These are phyloP conservation scores for Claviceps sp. DNA, from an alignment of 2,329 filamentous ascomycete genomes.

Conservation along the genomic window DNA sequence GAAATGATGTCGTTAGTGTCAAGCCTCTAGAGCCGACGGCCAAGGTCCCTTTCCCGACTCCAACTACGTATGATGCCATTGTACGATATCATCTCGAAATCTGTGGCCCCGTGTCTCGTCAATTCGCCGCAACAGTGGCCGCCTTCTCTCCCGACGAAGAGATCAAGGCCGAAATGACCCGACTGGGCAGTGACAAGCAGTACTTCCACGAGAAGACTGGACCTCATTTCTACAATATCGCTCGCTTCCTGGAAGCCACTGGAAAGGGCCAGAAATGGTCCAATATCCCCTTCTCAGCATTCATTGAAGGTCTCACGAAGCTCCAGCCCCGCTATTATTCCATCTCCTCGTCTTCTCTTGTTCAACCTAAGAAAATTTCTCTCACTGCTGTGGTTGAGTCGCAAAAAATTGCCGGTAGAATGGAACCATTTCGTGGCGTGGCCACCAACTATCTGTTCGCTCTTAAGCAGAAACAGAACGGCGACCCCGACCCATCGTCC, in stretches of 20 bases:
- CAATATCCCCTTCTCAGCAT: conserved; percentile 80
- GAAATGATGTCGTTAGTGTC: conserved; percentile 69
- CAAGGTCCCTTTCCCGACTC: conserved; percentile 94
- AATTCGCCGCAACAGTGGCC: conserved; percentile 78
- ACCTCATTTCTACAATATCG: conserved; percentile 76
- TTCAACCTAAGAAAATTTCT: conserved; percentile 88
- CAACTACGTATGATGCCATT: conserved; percentile 90
- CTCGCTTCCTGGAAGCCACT: conserved; percentile 64
- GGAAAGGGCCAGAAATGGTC: conserved; percentile 65
- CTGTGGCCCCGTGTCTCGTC: conserved; percentile 86
- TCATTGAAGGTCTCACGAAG: conserved; percentile 89
- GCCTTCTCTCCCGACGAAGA: conserved; percentile 79
- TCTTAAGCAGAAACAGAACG: conserved; percentile 92
- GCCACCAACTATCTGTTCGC: conserved; percentile 94
- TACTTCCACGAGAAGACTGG: conserved; percentile 83
- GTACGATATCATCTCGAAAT: conserved; percentile 95
- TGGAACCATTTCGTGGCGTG: conserved; percentile 77
- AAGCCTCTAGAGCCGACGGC: conserved; percentile 89
- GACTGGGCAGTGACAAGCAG: conserved; percentile 84
- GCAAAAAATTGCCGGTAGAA: conserved; percentile 61
- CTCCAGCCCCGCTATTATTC: conserved; percentile 98
- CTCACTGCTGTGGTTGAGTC: conserved; percentile 92
- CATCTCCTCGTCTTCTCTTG: conserved; percentile 90
- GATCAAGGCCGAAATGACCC: conserved; percentile 75
- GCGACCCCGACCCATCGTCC: conserved; percentile 65